A percentile compares a stretch with the other conserved stretches of the same genome.
Conservation (phyloP, 352 stramenopile species). For the Phytophthora lateralis region DNA sequence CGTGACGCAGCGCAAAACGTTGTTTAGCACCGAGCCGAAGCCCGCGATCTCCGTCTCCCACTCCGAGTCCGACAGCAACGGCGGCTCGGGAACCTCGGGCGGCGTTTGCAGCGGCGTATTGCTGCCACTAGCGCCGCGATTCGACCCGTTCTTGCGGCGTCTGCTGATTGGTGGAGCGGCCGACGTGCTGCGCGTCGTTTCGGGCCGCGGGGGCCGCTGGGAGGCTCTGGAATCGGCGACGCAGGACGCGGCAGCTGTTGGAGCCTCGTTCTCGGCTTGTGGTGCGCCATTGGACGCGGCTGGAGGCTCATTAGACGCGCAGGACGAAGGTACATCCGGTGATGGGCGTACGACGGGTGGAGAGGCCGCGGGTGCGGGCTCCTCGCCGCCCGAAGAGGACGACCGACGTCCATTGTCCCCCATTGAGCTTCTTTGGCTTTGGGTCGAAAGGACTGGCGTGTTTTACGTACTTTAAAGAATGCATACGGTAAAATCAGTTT, state of each 20-base stretch:
- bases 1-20: constrained; percentile 73
- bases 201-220: constrained; percentile 14
- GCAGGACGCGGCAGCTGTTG: constrained; percentile 4
- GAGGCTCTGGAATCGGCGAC: constrained; percentile 10
- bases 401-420: constrained; percentile 29
- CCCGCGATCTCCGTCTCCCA: constrained; percentile 78
- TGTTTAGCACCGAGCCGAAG: constrained; percentile 73
- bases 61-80: constrained; percentile 67
- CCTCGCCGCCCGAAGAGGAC: constrained; percentile 16
- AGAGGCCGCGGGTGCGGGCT: not conserved
- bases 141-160: constrained; percentile 26
- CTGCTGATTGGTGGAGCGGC: constrained; percentile 12
- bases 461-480: constrained; percentile 11
- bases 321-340: constrained; percentile 5
- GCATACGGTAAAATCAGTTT: constrained; percentile 1
- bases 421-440: constrained; percentile 31
- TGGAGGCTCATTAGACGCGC: constrained; percentile 2
- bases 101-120: constrained; percentile 10
- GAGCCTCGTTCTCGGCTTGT: constrained; percentile 13
- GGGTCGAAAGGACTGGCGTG: not conserved
- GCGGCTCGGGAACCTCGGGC: constrained; percentile 15
- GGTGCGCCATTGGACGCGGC: not conserved
- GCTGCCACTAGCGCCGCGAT: constrained; percentile 14
- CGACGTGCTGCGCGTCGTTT: constrained; percentile 17
- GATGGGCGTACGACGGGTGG: not conserved